phyloP scores from a whole-genome alignment of 768 basidiomycete species.

The Arthromyces matolae region DNA sequence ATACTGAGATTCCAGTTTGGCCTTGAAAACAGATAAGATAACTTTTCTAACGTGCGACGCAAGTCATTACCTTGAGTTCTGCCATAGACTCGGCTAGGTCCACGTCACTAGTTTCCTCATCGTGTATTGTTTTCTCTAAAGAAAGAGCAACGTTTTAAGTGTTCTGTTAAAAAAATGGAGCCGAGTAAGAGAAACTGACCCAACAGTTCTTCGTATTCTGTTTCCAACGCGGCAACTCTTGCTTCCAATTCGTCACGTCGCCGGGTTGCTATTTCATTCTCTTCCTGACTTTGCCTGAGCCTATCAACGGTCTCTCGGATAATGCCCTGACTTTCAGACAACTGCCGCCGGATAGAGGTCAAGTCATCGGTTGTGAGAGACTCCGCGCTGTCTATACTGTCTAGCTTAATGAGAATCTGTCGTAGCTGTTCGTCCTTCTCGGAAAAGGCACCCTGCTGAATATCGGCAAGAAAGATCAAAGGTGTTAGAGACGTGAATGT shows the following conservation, averaged over 20 bases:
- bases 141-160: slow-evolving; percentile 15
- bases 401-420: slow-evolving; percentile 77
- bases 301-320: slow-evolving; percentile 88
- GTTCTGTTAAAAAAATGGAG: slow-evolving; percentile 7
- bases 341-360: slow-evolving; percentile 77
- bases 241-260: slow-evolving; percentile 86
- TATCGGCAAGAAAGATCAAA: slow-evolving; percentile 6
- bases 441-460: slow-evolving; percentile 86
- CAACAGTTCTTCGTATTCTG: slow-evolving; percentile 95
- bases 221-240: slow-evolving; percentile 74
- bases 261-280: slow-evolving; percentile 80
- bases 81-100: slow-evolving; percentile 81
- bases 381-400: slow-evolving; percentile 68
- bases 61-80: slow-evolving; percentile 73
- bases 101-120: slow-evolving; percentile 82
- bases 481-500: background rate
- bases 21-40: slow-evolving; percentile 41
- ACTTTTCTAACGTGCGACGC: slow-evolving; percentile 1
- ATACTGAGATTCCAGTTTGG: slow-evolving; percentile 92
- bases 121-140: slow-evolving; percentile 85
- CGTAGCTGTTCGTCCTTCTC: slow-evolving; percentile 95
- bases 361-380: slow-evolving; percentile 74
- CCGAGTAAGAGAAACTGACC: slow-evolving; percentile 47
- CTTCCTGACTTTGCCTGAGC: slow-evolving; percentile 86
- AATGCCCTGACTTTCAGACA: slow-evolving; percentile 83